Evolutionary conservation across 2,329 filamentous ascomycete species (phyloP), one percentile per base, ranked within the genome.

Genomic region (Penicillium sp.): DNA sequence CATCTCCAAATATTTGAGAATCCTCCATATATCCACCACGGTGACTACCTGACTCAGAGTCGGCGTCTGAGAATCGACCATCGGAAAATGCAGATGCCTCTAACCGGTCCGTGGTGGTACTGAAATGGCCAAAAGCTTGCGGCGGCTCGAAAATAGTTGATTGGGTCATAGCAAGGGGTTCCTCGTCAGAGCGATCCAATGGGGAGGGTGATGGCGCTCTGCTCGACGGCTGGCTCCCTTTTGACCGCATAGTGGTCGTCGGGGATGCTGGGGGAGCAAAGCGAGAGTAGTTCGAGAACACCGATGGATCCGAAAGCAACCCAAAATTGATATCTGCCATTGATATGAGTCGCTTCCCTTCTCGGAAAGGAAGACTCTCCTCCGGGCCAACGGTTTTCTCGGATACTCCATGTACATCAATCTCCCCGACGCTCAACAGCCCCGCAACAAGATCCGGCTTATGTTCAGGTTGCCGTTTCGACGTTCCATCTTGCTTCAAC

Each of bases 251-350:
- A 12, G 68, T 68, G 29, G 68, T 68, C 21, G 68, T 64, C 12
- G 72, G 69, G 12, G 68, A 73, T 3, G 63, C 54, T 37, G 68
- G 71, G 9, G 60, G 55, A 6, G 63, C 63, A 35, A 76, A 77
- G 6, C 69, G 67, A 40, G 75, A 70, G 60, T 77, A 73, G 25
- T 74, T 77, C 4, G 75, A 73, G 49, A 82, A 80, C n/a, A 77
- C 75, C 4, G 73, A 70, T 3, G 76, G 71, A 56, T 81, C 77
- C 4, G 79, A 80, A 18, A 81, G 67, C 4, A 82, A 61, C 45
- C 76, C 71, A 21, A 76, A 68, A 53, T 75, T 75, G 27, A 82
- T 72, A 52, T 75, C 74, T 27, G 72, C 70, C 8, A 82, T 58
- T 10, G 70, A 74, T 51, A 82, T 63, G 21, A 73, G 68, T 25